phyloP scores from a whole-genome alignment of 495 filamentous ascomycete genomes.

The Tuber borchii region DNA sequence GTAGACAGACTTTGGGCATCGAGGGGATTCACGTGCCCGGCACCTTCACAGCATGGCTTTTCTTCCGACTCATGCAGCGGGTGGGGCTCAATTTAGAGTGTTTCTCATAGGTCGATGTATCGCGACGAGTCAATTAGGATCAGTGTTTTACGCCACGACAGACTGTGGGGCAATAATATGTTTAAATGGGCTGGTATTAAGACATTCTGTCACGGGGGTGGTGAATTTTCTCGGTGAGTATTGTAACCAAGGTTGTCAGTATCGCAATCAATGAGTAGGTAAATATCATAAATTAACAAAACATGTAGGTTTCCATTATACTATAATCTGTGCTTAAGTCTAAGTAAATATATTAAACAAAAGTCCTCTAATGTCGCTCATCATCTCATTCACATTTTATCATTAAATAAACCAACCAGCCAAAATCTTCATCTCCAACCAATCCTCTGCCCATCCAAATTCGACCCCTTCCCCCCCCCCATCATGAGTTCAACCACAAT shows the following conservation, averaged over 20 bases:
- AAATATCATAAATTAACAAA: neutral
- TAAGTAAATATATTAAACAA: neutral
- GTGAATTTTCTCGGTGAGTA: neutral
- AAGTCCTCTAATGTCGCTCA: neutral
- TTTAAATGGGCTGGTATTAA: neutral
- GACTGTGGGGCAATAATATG: neutral
- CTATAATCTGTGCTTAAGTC: neutral
- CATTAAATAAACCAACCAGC: neutral
- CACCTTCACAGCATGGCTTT: neutral
- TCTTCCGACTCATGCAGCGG: neutral
- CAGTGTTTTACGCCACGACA: neutral
- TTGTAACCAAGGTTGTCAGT: neutral
- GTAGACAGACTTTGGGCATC: neutral
- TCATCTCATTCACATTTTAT: neutral
- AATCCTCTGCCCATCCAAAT: neutral
- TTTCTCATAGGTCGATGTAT: neutral
- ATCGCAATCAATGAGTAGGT: neutral
- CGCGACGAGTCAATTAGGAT: neutral
- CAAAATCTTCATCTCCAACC: neutral
- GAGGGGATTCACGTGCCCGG: neutral
- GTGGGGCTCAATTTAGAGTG: neutral
- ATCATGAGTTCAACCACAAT: neutral
- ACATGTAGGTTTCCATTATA: neutral
- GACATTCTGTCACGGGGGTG: neutral
- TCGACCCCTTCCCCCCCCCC: neutral